Percentiles rank a stretch among this genome's conserved stretches.
These are phyloP conservation scores for Clitoria ternatea DNA, from an alignment of 306 rosid genomes.

Conservation along the genomic window DNA sequence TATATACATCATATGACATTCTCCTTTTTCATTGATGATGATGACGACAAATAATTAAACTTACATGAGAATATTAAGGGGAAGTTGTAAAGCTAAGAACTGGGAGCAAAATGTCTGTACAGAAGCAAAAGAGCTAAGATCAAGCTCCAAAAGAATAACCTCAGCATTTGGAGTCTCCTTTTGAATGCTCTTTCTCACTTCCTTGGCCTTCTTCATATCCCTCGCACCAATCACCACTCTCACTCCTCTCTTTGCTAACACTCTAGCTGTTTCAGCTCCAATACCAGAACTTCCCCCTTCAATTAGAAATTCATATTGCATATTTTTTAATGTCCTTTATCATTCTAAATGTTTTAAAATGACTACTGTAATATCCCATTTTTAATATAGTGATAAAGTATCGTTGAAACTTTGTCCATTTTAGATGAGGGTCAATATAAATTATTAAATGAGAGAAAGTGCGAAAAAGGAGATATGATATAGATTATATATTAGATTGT, in stretches of 20 bases:
- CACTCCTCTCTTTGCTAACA: constrained; percentile 91
- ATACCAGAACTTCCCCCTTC: constrained; percentile 89
- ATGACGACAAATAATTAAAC: constrained; percentile 21
- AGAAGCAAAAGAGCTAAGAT: constrained; percentile 78
- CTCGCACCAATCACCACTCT: constrained; percentile 83
- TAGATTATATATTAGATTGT: not conserved
- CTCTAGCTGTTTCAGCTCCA: constrained; percentile 94
- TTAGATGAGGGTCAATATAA: not conserved
- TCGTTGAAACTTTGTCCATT: not conserved
- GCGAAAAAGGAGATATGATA: not conserved
- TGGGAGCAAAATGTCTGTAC: constrained; percentile 69
- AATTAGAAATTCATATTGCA: constrained; percentile 2
- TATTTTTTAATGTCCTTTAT: too few species aligned
- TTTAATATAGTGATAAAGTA: not conserved
- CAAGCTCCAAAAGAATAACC: constrained; percentile 65
- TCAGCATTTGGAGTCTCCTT: constrained; percentile 69
- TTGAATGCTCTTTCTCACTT: constrained; percentile 57
- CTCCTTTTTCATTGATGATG: not conserved
- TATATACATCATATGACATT: not conserved
- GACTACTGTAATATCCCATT: too few species aligned
- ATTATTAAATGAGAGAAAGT: not conserved
- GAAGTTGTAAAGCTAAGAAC: constrained; percentile 66
- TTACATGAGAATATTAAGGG: constrained; percentile 88
- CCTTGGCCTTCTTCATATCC: constrained; percentile 55
- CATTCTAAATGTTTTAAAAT: too few species aligned